Base-by-base conservation (phyloP, 2,329 filamentous ascomycete species). In the Hymenoscyphus infarciens region DNA sequence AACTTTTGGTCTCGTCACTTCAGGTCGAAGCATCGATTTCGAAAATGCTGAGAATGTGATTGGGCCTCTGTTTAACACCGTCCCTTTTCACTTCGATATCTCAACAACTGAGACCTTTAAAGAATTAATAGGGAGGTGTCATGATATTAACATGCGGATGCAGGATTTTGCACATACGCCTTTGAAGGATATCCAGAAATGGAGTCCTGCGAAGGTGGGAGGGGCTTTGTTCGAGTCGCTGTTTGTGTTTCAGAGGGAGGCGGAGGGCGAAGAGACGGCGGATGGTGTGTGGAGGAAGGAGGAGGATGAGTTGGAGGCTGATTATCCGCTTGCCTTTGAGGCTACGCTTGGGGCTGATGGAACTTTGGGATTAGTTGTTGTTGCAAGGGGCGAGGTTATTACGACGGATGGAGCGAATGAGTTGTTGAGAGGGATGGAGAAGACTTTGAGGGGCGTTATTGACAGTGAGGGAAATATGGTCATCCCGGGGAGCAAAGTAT, bases 61-160 rank as follows among this genome's bases (percentile, higher is more conserved):
- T 52, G 94, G 93, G 0, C 93, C 94, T 0, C 77, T 97, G 22
- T 96, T 97, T 81, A 97, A 97, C 72, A 97, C 92, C 0, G 78
- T 97, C 1, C 92, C 93, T 0, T 92, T 89, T 72, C 81, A 84
- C 61, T 75, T 86, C 38, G 72, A 77, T 5, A 67, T 82, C 15
- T 64, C 75, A 6, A 66, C 74, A 0, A 71, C 75, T 0, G 77
- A 81, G 4, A 85, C 80, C 0, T 92, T 89, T 85, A 73, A 76
- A 0, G 80, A 83, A 0, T 74, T 92, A 1, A 78, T 92, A 25
- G 79, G 77, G 16, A 77, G 79, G 58, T 91, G 89, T 64, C 91
- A 97, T 69, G 76, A 84, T 0, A 92, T 89, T 72, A 91, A 91
- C 71, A 82, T 86, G 1, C 78, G 82, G 0, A 81, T 84, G 11